Percentiles rank a stretch among this genome's conserved stretches.
These are phyloP conservation scores for Tetrahymena malaccensis DNA, from an alignment of 73 alveolate species.

Conservation along the genomic window DNA sequence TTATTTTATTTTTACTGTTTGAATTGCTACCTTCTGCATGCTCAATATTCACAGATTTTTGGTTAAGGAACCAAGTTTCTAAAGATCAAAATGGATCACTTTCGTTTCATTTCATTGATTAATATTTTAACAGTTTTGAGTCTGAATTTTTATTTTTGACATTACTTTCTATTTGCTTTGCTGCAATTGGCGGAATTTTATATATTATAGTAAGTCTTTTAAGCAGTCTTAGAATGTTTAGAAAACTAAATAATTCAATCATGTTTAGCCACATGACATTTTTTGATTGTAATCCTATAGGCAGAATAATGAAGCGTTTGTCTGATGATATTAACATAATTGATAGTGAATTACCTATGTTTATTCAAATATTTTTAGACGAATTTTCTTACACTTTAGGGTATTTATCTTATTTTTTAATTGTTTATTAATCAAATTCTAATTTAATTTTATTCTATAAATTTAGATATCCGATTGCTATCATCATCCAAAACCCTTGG, in stretches of 20 bases:
- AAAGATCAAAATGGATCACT: background rate
- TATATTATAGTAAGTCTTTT: background rate
- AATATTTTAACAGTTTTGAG: background rate
- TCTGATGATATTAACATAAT: slow-evolving; percentile 45
- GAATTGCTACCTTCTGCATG: background rate
- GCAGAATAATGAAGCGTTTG: slow-evolving; percentile 68
- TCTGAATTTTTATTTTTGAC: background rate
- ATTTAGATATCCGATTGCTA: background rate
- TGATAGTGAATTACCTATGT: background rate
- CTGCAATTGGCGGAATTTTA: background rate
- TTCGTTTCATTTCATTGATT: background rate
- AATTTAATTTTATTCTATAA: no score
- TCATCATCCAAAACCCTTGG: background rate
- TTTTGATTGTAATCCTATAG: slow-evolving; percentile 83
- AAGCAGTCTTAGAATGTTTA: background rate
- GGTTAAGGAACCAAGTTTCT: background rate
- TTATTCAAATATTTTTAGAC: background rate
- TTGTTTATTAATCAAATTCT: no score
- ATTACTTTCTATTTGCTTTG: background rate
- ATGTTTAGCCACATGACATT: slow-evolving; percentile 4
- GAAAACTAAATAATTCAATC: background rate
- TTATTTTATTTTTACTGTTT: background rate
- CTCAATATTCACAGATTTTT: background rate
- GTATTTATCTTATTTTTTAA: background rate
- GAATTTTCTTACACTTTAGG: background rate